Evolutionary conservation across 768 basidiomycete species (phyloP).

Genomic region (Suillus discolor): DNA sequence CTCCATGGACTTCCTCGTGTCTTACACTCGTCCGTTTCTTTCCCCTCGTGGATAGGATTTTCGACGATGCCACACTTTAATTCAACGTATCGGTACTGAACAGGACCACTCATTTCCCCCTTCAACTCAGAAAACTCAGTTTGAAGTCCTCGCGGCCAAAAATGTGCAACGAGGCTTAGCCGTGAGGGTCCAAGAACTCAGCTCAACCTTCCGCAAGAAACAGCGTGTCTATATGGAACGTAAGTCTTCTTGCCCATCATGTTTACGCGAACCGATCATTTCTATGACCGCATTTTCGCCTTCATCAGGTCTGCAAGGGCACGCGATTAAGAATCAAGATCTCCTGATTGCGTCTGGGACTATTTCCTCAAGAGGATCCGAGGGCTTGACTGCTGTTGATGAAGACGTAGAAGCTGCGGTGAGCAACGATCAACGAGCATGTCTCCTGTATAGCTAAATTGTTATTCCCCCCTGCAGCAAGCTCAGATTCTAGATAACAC

Average conservation of each 20-base stretch:
- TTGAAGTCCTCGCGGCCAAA: conserved; percentile 72
- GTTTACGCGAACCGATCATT: conserved; percentile 17
- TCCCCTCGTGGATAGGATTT: conserved; percentile 33
- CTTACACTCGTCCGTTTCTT: conserved; percentile 19
- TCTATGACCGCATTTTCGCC: conserved; percentile 14
- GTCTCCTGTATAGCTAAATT: conserved; percentile 14
- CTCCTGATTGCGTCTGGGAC: conserved; percentile 88
- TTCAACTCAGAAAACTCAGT: conserved; percentile 43
- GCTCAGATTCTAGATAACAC: conserved; percentile 40
- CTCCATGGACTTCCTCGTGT: conserved; percentile 14
- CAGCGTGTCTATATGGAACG: conserved; percentile 99
- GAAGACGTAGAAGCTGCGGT: conserved; percentile 90
- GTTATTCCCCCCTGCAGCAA: conserved; percentile 25
- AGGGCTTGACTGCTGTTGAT: conserved; percentile 82
- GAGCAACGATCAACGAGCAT: conserved; percentile 36
- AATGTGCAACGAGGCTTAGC: conserved; percentile 96
- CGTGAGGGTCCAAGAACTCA: conserved; percentile 93
- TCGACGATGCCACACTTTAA: conserved; percentile 47
- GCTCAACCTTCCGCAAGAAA: conserved; percentile 92
- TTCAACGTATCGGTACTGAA: conserved; percentile 68
- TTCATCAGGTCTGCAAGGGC: conserved; percentile 84
- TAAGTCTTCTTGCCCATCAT: conserved; percentile 46
- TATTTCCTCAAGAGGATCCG: conserved; percentile 78
- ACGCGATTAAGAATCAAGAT: conserved; percentile 97
- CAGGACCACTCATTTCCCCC: conserved; percentile 69